A percentile compares a stretch with the other conserved stretches of the same genome.
Evolutionary conservation across 2,329 filamentous ascomycete species (phyloP).

Genomic region (Lasiodiplodia gonubiensis): DNA sequence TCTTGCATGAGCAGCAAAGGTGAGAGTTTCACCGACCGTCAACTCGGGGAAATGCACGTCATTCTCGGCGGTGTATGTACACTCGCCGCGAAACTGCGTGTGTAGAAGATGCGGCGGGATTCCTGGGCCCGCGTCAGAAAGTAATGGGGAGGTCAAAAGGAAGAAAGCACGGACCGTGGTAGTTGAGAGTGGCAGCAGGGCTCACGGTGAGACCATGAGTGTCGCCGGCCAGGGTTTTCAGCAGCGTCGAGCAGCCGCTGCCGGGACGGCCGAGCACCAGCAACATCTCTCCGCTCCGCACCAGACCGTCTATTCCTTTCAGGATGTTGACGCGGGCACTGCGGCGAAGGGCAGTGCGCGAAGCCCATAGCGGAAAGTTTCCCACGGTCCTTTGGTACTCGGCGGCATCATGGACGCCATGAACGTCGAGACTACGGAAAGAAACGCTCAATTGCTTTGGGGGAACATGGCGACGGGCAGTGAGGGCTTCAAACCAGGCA

Average conservation of each 20-base stretch:
- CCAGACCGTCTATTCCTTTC: slow-evolving; percentile 58
- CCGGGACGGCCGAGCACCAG: slow-evolving; percentile 50
- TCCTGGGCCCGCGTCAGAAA: slow-evolving; percentile 52
- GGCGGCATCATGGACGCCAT: too few relatives aligned
- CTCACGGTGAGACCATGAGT: slow-evolving; percentile 73
- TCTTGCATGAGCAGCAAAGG: slow-evolving; percentile 73
- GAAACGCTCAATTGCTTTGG: too few relatives aligned
- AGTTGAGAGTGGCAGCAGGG: neutral
- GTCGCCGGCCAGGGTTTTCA: slow-evolving; percentile 82
- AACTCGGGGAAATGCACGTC: slow-evolving; percentile 80
- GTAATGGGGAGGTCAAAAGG: too few relatives aligned
- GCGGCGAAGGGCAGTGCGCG: too few relatives aligned
- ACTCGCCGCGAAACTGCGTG: slow-evolving; percentile 75
- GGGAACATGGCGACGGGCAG: too few relatives aligned
- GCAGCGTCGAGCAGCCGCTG: slow-evolving; percentile 76
- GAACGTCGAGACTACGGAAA: too few relatives aligned
- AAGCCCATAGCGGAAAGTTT: too few relatives aligned
- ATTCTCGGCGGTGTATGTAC: slow-evolving; percentile 82
- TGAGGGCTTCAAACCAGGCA: too few relatives aligned
- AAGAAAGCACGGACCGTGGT: too few relatives aligned
- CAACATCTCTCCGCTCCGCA: slow-evolving; percentile 57
- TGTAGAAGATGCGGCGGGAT: slow-evolving; percentile 74
- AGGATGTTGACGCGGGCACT: slow-evolving; percentile 48
- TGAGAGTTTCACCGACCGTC: slow-evolving; percentile 75
- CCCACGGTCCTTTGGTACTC: too few relatives aligned